Evolutionary conservation across 2,329 filamentous ascomycete genomes (phyloP).

Genomic region (Alternaria burnsii): DNA sequence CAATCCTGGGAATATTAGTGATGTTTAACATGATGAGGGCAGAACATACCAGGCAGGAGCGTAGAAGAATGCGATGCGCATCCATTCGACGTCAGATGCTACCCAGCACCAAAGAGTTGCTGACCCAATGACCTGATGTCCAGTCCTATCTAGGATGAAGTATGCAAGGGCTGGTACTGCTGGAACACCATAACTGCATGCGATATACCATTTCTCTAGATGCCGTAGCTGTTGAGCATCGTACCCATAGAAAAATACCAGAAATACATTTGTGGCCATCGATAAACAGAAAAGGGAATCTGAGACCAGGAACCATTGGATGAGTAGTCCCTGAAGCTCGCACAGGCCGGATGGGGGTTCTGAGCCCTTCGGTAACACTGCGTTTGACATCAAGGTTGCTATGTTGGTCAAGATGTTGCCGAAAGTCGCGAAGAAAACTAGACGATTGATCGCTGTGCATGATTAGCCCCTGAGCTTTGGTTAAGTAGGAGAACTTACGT

Average conservation of each 20-base stretch:
- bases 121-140: constrained; percentile 72
- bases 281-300: constrained; percentile 23
- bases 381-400: constrained; percentile 75
- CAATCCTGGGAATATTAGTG: constrained; percentile 49
- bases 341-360: constrained; percentile 66
- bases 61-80: constrained; percentile 80
- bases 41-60: constrained; percentile 69
- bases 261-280: constrained; percentile 85
- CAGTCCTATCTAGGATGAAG: constrained; percentile 67
- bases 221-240: constrained; percentile 69
- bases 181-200: constrained; percentile 76
- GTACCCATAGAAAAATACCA: constrained; percentile 81
- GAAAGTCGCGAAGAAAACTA: constrained; percentile 84
- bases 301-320: constrained; percentile 72
- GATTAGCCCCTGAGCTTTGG: background rate
- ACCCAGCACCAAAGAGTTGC: constrained; percentile 88
- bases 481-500: constrained; percentile 41
- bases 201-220: constrained; percentile 75
- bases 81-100: constrained; percentile 69
- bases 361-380: constrained; percentile 57
- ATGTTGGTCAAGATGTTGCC: constrained; percentile 82
- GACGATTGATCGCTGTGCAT: constrained; percentile 72
- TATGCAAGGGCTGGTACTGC: constrained; percentile 73
- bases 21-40: background rate
- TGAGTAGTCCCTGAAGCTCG: constrained; percentile 79